Evolutionary conservation across 441 rosid species (phyloP), one percentile per base, ranked within the genome.

Genomic region (Gossypium armourianum): DNA sequence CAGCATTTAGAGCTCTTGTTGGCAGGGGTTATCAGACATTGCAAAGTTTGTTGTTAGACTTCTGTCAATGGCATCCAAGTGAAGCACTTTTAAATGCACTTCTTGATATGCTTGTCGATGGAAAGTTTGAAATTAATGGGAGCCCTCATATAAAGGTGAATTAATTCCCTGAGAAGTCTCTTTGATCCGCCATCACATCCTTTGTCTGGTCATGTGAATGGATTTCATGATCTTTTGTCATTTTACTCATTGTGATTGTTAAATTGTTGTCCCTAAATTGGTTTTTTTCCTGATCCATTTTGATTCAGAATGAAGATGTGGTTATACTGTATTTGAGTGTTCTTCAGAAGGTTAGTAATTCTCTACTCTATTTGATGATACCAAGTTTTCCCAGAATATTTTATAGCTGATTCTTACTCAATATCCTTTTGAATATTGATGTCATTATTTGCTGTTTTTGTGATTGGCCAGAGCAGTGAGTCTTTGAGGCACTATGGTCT

Each of bases 391-490:
- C 21, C 23, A 16, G 24, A 16, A 49, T 71, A 52, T 62, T 68
- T 56, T 72, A 43, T 60, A 45, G 16, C 15, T 10, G 20, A 10
- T 68, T 54, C 12, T 50, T 52, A 19, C 67, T 47, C 62, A 45
- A 74, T 61, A 40, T 2, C 53, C 54, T 58, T 63, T 58, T 36
- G 26, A 5, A 63, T 68, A 28, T 43, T 62, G 50, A 49, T 81
- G 71, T 84, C 73, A 74, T 84, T 80, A 76, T 75, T 76, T 69
- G 77, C 70, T 82, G 70, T 77, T 86, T 59, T 83, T 90, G 76
- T 87, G 87, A 84, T 80, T 86, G 91, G 92, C 93, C 99, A 96
- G 99, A 93, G 99, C 99, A 96, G 99, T 86, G 97, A 89, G 76
- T 87, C 91, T 50, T 82, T 88, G 89, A 90, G 85, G 84, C 90